Evolutionary conservation across 441 rosid species (phyloP), one percentile per base, ranked within the genome.

Genomic region (Arabidopsis hybrid): DNA sequence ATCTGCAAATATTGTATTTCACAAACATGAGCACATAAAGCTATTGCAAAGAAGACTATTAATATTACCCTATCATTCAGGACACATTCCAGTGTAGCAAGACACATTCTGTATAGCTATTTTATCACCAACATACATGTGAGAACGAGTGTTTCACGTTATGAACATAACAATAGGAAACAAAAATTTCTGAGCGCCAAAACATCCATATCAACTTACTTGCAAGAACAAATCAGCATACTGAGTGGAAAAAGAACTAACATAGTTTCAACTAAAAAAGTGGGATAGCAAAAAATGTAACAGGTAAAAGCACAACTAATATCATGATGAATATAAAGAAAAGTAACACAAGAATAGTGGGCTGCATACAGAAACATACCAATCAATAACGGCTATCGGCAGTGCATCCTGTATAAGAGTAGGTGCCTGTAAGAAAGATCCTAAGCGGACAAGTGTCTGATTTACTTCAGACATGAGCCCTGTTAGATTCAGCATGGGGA

Each of bases 381-480:
- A 87, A 86, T 84, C 84, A 62, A 96, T 80, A 79, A 87, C 75
- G 16, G 91, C 62, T 78, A 93, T 86, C 64, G 85, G 84, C 83
- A 93, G 68, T 75, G 86, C 78, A 69, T 96, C 96, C 59, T 91
- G 93, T 58, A 85, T 88, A 78, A 82, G 83, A 69, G 77, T 66
- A 61, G 93, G 83, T 43, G 92, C 80, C 79, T 71, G 84, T 80
- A 96, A 77, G 79, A 92, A 79, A 69, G 91, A 89, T 77, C 91
- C 67, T 51, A 93, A 77, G 79, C 79, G 75, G 67, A 64, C 85
- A 50, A 96, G 79, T 52, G 84, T 84, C 79, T 81, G 83, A 79
- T 83, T 87, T 58, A 95, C 97, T 79, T 96, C 96, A 80, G 89
- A 84, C 74, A 78, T 85, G 62, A 92, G 93, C 26, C 78, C 69